A percentile compares a stretch with the other conserved stretches of the same genome.
Conservation (phyloP, 768 basidiomycete genomes). For the Podaxis sp. region DNA sequence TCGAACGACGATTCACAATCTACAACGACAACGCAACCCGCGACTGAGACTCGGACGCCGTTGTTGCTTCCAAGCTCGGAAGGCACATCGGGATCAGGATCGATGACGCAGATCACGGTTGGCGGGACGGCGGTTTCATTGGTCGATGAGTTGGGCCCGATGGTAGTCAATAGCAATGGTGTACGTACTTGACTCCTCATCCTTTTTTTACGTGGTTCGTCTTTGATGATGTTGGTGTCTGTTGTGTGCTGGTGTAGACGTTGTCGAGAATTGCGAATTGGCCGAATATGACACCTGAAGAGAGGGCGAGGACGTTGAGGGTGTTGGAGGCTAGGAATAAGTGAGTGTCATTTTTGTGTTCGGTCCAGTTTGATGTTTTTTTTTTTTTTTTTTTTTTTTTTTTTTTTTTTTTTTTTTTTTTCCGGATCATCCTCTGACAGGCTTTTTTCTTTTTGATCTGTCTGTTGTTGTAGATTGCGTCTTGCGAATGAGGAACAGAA, state of each 20-base stretch:
- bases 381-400: background rate
- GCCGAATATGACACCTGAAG: conserved; percentile 53
- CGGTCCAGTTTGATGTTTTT: background rate
- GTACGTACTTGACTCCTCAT: background rate
- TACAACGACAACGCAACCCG: background rate
- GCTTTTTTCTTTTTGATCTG: background rate
- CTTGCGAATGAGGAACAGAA: conserved; percentile 32
- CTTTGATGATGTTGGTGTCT: background rate
- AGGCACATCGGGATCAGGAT: background rate
- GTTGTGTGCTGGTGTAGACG: conserved; percentile 40
- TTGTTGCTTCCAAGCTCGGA: background rate
- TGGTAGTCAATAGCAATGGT: background rate
- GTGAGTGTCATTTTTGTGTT: conserved; percentile 26
- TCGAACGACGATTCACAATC: background rate
- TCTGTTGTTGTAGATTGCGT: conserved; percentile 29
- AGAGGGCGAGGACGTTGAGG: conserved; percentile 56
- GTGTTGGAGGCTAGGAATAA: conserved; percentile 54
- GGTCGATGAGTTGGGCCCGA: conserved; percentile 1
- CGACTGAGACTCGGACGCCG: background rate
- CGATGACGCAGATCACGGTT: background rate
- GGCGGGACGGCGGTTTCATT: background rate
- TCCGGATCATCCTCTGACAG: too few relatives aligned
- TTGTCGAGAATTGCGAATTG: conserved; percentile 68
- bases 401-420: background rate
- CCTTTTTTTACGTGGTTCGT: too few relatives aligned